A percentile compares a stretch with the other conserved stretches of the same genome.
Evolutionary conservation across 139 green algal genomes (phyloP).

Genomic region (Astrephomene gubernaculifera): DNA sequence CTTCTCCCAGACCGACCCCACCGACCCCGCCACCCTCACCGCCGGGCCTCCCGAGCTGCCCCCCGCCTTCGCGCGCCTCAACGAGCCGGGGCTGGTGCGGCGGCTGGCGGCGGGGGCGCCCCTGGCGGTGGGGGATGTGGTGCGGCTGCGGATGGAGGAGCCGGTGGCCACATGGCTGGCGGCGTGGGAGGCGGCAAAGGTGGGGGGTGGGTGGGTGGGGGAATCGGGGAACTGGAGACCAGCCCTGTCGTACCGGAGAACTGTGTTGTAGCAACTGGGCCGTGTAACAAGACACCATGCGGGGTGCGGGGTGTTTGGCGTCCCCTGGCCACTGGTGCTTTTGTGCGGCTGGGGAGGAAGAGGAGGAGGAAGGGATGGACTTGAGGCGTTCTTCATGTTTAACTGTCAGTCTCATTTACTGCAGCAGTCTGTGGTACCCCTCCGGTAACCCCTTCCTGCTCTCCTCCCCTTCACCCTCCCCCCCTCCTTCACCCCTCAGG

Average conservation of each 20-base stretch:
- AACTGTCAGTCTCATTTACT: too few relatives aligned
- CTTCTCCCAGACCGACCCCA: constrained; percentile 13
- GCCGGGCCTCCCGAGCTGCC: background rate
- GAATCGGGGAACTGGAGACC: background rate
- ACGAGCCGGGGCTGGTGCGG: background rate
- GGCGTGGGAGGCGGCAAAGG: constrained; percentile 30
- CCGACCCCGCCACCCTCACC: constrained; percentile 3
- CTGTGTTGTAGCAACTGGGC: too few relatives aligned
- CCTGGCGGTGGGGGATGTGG: background rate
- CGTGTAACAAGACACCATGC: too few relatives aligned
- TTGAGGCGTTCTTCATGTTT: too few relatives aligned
- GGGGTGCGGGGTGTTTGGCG: too few relatives aligned
- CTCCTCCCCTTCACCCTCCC: too few relatives aligned
- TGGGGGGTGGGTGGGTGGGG: background rate
- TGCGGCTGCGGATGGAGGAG: background rate
- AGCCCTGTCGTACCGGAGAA: too few relatives aligned
- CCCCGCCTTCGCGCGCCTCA: background rate
- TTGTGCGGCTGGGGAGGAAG: too few relatives aligned
- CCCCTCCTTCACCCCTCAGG: background rate
- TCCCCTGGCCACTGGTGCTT: too few relatives aligned
- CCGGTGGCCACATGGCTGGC: constrained; percentile 23
- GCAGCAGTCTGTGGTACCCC: too few relatives aligned
- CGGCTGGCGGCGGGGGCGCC: background rate
- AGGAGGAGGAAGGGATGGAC: too few relatives aligned
- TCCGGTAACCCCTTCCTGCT: too few relatives aligned